Conservation (phyloP, 2,329 filamentous ascomycete species). For the Hypoxylon sp. region DNA sequence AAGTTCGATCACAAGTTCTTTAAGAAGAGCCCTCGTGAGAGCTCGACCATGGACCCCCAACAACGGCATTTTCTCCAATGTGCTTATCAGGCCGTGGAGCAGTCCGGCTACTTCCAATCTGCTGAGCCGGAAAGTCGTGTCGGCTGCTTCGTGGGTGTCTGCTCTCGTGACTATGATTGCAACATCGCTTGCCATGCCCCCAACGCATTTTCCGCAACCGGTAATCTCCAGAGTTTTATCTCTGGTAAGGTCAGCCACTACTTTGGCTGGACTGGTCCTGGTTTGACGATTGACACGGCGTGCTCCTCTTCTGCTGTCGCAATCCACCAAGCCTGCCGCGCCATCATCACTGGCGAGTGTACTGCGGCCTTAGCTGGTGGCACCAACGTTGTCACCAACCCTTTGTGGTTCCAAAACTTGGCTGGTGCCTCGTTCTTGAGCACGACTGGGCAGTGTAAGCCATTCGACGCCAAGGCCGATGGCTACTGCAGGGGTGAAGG, state of each 20-base stretch:
- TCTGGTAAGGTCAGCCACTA: conserved; percentile 54
- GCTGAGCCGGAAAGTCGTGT: conserved; percentile 42
- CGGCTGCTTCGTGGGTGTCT: conserved; percentile 59
- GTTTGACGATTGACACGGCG: conserved; percentile 54
- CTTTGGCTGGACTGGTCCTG: conserved; percentile 57
- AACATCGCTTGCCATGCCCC: conserved; percentile 57
- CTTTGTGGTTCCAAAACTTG: conserved; percentile 50
- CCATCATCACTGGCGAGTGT: conserved; percentile 53
- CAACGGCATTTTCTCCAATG: conserved; percentile 43
- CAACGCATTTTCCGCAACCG: conserved; percentile 56
- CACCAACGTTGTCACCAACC: conserved; percentile 53
- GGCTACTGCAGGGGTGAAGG: conserved; percentile 70
- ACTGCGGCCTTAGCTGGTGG: conserved; percentile 56
- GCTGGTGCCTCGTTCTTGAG: conserved; percentile 51
- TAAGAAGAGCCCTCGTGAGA: conserved; percentile 45
- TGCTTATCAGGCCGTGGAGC: conserved; percentile 50
- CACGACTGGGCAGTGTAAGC: conserved; percentile 51
- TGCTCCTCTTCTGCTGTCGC: conserved; percentile 58
- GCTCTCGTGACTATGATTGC: conserved; percentile 58
- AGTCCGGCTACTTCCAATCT: conserved; percentile 47
- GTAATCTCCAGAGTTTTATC: conserved; percentile 51
- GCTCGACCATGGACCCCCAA: conserved; percentile 44
- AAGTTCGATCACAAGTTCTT: conserved; percentile 51
- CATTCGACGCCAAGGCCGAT: conserved; percentile 61
- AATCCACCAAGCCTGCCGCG: conserved; percentile 57